Evolutionary conservation across 208 protist genomes (phyloP).

Genomic region (Leishmania amazonensis): DNA sequence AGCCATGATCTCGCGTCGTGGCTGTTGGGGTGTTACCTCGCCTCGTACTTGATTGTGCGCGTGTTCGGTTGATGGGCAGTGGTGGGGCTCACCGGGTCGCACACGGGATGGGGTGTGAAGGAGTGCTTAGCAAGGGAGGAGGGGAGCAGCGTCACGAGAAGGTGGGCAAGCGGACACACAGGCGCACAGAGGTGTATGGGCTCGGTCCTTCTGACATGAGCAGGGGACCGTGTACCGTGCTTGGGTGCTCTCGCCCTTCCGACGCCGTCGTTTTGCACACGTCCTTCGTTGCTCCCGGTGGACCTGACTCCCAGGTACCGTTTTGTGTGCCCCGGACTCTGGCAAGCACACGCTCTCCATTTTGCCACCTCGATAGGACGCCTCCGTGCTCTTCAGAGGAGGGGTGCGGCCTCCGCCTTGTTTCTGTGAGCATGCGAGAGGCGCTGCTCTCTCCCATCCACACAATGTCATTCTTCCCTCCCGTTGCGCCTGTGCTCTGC

Average conservation of each 20-base stretch:
- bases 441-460: neutral
- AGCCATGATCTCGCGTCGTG: conserved; percentile 5
- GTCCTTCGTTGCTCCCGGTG: neutral
- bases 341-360: neutral
- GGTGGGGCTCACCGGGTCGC: neutral
- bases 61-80: neutral
- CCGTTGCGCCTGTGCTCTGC: neutral
- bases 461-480: neutral
- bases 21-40: conserved; percentile 14
- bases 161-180: neutral
- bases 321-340: neutral
- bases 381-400: neutral
- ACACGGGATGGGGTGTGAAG: neutral
- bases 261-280: neutral
- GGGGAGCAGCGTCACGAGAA: neutral
- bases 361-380: neutral
- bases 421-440: neutral
- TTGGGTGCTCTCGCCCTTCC: neutral
- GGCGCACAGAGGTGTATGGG: neutral
- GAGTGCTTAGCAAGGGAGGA: no score
- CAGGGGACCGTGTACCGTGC: no score
- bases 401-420: neutral
- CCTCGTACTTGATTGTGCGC: conserved; percentile 10
- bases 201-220: no score
- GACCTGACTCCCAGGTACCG: neutral